These are phyloP conservation scores for Pseudonectria foliicola DNA, from an alignment of 2,329 filamentous ascomycete species.

Conservation along the genomic window DNA sequence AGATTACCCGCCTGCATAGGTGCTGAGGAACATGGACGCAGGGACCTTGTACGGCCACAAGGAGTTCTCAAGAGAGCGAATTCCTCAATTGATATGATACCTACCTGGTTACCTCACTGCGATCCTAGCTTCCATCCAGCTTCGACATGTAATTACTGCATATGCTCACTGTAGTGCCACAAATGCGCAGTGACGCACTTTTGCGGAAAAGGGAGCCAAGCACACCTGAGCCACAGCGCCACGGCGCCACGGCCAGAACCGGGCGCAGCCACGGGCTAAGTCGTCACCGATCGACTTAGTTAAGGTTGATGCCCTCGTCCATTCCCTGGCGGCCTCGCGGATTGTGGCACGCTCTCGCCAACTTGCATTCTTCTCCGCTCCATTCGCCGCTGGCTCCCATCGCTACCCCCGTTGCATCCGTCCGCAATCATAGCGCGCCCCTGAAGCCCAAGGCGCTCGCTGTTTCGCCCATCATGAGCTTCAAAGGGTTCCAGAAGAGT, in stretches of 20 bases:
- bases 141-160: too few relatives aligned
- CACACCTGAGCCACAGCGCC: constrained; percentile 10
- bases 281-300: constrained; percentile 26
- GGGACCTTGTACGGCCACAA: too few relatives aligned
- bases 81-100: too few relatives aligned
- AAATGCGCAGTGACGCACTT: background rate
- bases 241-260: background rate
- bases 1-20: too few relatives aligned
- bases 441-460: background rate
- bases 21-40: too few relatives aligned
- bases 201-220: background rate
- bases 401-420: background rate
- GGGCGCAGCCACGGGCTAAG: constrained; percentile 21
- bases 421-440: too few relatives aligned
- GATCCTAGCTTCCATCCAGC: too few relatives aligned
- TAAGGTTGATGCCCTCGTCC: constrained; percentile 20
- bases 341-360: constrained; percentile 11
- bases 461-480: constrained; percentile 63
- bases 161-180: too few relatives aligned
- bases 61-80: too few relatives aligned
- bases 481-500: constrained; percentile 92
- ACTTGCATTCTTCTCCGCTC: constrained; percentile 4
- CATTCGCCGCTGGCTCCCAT: constrained; percentile 2
- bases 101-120: too few relatives aligned
- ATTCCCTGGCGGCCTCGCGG: constrained; percentile 21